Conservation (phyloP, 306 rosid species). For the Dryas octopetala region DNA sequence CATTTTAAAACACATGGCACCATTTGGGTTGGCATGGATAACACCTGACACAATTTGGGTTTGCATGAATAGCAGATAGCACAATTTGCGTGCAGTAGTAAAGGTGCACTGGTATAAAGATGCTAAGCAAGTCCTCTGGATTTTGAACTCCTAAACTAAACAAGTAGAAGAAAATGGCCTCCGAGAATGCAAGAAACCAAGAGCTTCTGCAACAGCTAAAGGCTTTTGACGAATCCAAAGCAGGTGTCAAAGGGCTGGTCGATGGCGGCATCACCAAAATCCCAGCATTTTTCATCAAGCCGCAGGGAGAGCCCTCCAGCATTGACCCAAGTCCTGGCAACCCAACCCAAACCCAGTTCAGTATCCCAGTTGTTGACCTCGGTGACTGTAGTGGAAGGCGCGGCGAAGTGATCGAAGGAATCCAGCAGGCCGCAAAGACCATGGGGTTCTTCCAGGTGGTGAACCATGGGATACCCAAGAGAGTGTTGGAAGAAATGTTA, state of each 20-base stretch:
- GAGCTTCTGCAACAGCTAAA: background rate
- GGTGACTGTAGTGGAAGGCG: background rate
- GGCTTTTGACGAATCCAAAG: background rate
- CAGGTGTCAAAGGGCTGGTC: background rate
- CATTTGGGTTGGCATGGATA: no score
- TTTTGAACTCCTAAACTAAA: background rate
- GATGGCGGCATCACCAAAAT: background rate
- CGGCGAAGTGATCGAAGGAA: conserved; percentile 8
- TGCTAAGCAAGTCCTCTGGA: no score
- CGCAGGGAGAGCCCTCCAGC: background rate
- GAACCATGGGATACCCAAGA: conserved; percentile 40
- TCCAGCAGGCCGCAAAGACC: conserved; percentile 28
- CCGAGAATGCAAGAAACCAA: background rate
- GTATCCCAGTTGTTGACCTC: conserved; percentile 31
- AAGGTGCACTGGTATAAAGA: no score
- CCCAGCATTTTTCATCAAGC: background rate
- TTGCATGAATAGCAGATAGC: no score
- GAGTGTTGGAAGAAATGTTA: conserved; percentile 28
- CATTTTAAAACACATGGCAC: no score
- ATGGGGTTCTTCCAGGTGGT: conserved; percentile 50
- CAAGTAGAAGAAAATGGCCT: background rate
- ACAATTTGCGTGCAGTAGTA: no score
- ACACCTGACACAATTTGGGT: no score
- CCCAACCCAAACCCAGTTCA: background rate
- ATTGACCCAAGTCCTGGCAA: background rate